Evolutionary conservation across 768 basidiomycete genomes (phyloP).

Genomic region (Calocera viscosa): DNA sequence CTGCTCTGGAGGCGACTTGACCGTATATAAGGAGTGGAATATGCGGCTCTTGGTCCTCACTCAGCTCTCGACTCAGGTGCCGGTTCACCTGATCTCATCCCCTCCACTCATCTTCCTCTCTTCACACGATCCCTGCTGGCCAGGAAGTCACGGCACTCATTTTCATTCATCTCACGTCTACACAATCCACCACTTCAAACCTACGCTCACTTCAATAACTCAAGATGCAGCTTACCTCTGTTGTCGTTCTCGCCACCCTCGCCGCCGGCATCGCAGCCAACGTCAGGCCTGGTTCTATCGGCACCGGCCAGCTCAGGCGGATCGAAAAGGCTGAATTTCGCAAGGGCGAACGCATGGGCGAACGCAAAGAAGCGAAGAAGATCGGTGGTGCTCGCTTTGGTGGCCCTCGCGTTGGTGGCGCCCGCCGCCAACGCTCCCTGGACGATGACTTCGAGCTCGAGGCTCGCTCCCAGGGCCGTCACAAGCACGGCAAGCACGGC

Average conservation of each 20-base stretch:
- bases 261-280: neutral
- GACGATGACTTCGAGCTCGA: too few species aligned
- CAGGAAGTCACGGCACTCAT: neutral
- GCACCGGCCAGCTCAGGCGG: neutral
- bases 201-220: neutral
- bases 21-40: neutral
- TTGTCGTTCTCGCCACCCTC: neutral
- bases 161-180: neutral
- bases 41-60: too few species aligned
- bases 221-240: neutral
- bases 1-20: too few species aligned
- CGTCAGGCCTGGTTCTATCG: neutral
- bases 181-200: neutral
- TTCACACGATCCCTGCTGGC: neutral
- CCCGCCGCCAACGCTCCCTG: too few species aligned
- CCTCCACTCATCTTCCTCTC: neutral
- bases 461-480: neutral
- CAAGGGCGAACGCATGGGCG: neutral
- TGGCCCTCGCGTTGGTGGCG: too few species aligned
- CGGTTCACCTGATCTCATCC: neutral
- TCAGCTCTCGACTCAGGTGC: neutral
- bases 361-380: neutral
- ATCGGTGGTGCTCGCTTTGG: too few species aligned
- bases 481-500: neutral
- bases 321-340: neutral